Conservation (phyloP, 1,284 basidiomycete genomes). For the Trichosporon asahii region DNA sequence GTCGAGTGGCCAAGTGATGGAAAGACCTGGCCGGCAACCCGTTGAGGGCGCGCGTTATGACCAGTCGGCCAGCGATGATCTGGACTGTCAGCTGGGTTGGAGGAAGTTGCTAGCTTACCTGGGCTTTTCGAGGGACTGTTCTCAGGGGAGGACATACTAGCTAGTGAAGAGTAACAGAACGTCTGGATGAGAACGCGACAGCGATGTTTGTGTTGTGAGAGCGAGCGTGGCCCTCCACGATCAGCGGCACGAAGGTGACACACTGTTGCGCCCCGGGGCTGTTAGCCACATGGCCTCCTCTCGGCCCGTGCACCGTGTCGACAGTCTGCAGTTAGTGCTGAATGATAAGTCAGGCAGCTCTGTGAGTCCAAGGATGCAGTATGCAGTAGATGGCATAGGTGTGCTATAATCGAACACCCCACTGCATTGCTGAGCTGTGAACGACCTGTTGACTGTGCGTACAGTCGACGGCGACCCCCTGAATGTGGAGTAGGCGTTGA, state of each 20-base stretch:
- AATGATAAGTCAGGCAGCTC: too few relatives aligned
- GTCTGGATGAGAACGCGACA: not conserved
- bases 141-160: not conserved
- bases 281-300: not conserved
- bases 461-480: too few relatives aligned
- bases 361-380: too few relatives aligned
- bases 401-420: too few relatives aligned
- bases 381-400: too few relatives aligned
- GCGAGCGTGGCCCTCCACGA: not conserved
- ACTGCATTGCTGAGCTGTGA: too few relatives aligned
- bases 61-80: constrained; percentile 4
- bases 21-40: not conserved
- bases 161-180: not conserved
- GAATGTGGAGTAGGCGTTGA: too few relatives aligned
- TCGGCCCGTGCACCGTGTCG: not conserved
- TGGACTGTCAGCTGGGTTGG: not conserved
- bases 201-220: not conserved
- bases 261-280: not conserved
- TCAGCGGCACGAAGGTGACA: not conserved
- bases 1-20: not conserved
- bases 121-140: not conserved
- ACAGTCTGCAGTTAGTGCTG: too few relatives aligned
- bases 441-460: too few relatives aligned
- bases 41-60: not conserved
- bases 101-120: not conserved